Base-by-base conservation (phyloP, 2,329 filamentous ascomycete species). In the Diaporthe citri region DNA sequence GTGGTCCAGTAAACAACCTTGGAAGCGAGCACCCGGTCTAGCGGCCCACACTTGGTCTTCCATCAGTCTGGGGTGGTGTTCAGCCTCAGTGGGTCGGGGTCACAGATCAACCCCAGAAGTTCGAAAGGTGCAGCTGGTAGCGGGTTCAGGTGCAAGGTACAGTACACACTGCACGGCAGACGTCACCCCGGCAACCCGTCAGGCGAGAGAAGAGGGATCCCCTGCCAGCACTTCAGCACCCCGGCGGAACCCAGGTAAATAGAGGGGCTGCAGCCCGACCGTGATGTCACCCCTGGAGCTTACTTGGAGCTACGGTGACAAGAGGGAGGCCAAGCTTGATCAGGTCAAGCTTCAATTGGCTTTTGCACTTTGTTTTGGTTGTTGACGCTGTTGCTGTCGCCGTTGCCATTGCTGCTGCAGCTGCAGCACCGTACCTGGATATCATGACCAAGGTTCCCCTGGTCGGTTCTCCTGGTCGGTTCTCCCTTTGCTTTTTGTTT, bases 41-140 rank as follows among this genome's bases (percentile, higher is more conserved):
- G 60, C 41, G 60, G 10, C 60, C 60, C 60, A 43, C 60, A 10
- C 20, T 48, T 36, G n/a, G n/a, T 36, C 22, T 51, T 52, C 46
- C 64, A 25, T 51, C 62, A 55, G 71, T 72, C 57, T 59, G 57
- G 71, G 71, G 71, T 72, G 56, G 17, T 64, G 57, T 72, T 72
- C 71, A 72, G 71, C 71, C 71, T 72, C 71, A 72, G 71, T 72
- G 71, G 71, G 51, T 60, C 55, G n/a, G 43, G 46, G 64, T 55
- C 64, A 55, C 64, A 69, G 64, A 69, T 69, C 64, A 69, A 69
- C 64, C 64, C 64, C 64, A 55, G 64, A 69, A 69, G 31, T 41
- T 41, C n/a, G 22, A 28, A 22, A 31, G 39, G 5, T 46, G 25
- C 62, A 64, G 36, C 20, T 66, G 43, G 62, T 66, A 46, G 59